These are phyloP conservation scores for Trichoderma arundinaceum DNA, from an alignment of 2,329 filamentous ascomycete species.

Conservation along the genomic window DNA sequence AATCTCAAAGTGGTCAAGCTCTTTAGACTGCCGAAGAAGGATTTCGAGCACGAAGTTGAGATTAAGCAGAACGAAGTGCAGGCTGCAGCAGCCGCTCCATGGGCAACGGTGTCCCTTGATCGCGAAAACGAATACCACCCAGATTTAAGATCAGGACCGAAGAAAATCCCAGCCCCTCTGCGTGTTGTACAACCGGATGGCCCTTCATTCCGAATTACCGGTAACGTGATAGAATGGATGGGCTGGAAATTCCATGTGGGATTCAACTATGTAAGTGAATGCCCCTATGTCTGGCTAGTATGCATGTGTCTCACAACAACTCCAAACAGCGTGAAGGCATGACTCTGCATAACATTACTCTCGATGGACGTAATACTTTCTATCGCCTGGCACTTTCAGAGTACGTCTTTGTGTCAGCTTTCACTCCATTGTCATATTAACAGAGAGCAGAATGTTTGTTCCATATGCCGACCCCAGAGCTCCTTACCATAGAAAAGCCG, in stretches of 20 bases:
- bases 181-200: constrained; percentile 35
- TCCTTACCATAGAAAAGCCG: constrained; percentile 68
- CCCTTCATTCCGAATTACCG: constrained; percentile 42
- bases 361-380: constrained; percentile 65
- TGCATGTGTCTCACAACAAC: too few species aligned
- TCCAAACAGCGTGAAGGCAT: constrained; percentile 62
- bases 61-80: too few species aligned
- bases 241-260: constrained; percentile 72
- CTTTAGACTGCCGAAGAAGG: too few species aligned
- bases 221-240: constrained; percentile 60
- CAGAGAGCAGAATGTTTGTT: background rate
- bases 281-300: background rate
- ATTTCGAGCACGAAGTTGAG: too few species aligned
- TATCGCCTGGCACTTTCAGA: constrained; percentile 24
- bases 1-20: too few species aligned
- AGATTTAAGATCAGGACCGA: constrained; percentile 7
- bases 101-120: constrained; percentile 40
- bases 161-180: background rate
- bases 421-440: too few species aligned
- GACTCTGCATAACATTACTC: constrained; percentile 71
- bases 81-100: constrained; percentile 37
- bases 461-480: constrained; percentile 44
- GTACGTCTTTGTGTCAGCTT: too few species aligned
- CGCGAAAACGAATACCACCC: constrained; percentile 16
- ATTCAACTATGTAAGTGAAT: constrained; percentile 59